These are phyloP conservation scores for Rhodamnia rubescens DNA, from an alignment of 345 rosid genomes.

Conservation along the genomic window DNA sequence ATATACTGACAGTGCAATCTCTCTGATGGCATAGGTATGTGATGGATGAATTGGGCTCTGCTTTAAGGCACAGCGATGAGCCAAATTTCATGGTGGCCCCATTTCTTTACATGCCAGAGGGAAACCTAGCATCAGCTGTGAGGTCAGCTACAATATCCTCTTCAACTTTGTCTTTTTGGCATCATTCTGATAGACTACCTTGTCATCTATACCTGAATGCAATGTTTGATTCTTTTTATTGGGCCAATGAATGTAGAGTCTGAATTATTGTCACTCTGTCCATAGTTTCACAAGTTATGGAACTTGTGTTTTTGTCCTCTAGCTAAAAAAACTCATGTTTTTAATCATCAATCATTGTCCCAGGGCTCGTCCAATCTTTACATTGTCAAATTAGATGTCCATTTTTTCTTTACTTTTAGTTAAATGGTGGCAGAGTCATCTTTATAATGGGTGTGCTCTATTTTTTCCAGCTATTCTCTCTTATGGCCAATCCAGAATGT, in stretches of 20 bases:
- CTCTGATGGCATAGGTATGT: constrained; percentile 51
- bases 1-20: neutral
- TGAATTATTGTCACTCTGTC: neutral
- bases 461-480: constrained; percentile 57
- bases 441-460: neutral
- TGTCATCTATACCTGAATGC: neutral
- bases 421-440: neutral
- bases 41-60: constrained; percentile 97
- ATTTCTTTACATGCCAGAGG: constrained; percentile 85
- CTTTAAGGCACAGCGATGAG: constrained; percentile 74
- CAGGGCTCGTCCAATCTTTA: neutral
- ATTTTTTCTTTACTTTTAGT: neutral
- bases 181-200: neutral
- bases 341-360: neutral
- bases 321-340: neutral
- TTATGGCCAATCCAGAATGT: constrained; percentile 66
- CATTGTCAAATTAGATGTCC: neutral
- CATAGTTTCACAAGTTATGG: neutral
- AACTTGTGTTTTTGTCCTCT: neutral
- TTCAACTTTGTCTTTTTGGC: neutral
- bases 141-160: constrained; percentile 28
- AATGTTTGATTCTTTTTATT: neutral
- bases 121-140: constrained; percentile 75
- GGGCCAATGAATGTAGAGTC: neutral
- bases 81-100: constrained; percentile 90